phyloP scores from a whole-genome alignment of 2,329 filamentous ascomycete genomes.

The Daldinia sp. region DNA sequence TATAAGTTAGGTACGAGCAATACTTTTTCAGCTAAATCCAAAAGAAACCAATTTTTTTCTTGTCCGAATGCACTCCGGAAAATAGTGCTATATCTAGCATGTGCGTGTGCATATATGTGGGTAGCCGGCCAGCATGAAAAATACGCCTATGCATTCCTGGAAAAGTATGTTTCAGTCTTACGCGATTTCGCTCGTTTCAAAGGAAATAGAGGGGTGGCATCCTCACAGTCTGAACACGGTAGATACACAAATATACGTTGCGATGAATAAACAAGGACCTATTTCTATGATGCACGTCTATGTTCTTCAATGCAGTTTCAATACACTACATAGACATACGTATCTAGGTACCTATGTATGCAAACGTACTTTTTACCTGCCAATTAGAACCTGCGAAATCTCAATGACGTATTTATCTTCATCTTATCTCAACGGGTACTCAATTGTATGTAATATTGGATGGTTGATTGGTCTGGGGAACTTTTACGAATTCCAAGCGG shows the following conservation, averaged over 20 bases:
- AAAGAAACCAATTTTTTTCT: no score
- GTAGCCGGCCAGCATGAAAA: not conserved
- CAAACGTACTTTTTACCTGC: no score
- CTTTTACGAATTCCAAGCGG: no score
- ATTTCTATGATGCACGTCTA: no score
- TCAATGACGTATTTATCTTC: not conserved
- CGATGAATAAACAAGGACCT: no score
- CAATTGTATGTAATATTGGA: not conserved
- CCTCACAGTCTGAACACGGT: slow-evolving; percentile 10
- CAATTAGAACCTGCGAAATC: not conserved
- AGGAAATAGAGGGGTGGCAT: not conserved
- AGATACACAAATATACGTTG: not conserved
- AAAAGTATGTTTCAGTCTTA: slow-evolving; percentile 25
- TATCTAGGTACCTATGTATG: no score
- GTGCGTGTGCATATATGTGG: not conserved
- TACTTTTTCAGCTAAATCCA: no score
- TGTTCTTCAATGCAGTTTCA: no score
- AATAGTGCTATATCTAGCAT: slow-evolving; percentile 1
- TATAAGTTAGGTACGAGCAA: no score
- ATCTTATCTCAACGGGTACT: not conserved
- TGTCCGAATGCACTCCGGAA: not conserved
- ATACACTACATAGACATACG: no score
- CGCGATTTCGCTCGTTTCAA: slow-evolving; percentile 19
- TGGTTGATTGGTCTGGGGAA: no score
- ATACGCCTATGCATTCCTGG: slow-evolving; percentile 5